These are phyloP conservation scores for Sphagnum fallax DNA, from an alignment of 228 moss, liverwort and hornwort genomes.

Conservation along the genomic window DNA sequence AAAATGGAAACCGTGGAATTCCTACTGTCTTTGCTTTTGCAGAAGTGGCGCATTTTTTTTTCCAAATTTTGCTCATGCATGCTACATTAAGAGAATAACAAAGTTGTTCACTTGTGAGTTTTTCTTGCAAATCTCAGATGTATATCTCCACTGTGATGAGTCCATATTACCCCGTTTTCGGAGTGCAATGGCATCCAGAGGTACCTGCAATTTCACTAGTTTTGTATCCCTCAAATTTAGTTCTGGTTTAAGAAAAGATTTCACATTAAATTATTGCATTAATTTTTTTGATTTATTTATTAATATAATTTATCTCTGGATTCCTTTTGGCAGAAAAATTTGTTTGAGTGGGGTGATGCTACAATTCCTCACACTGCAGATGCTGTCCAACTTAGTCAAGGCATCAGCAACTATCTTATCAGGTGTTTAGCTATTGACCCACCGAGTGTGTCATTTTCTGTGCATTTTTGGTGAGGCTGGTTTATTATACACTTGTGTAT, in stretches of 20 bases:
- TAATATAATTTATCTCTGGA: too few relatives aligned
- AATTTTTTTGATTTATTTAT: not conserved
- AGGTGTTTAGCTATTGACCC: constrained; percentile 21
- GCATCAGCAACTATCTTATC: constrained; percentile 64
- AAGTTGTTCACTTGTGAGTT: too few relatives aligned
- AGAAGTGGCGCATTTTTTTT: too few relatives aligned
- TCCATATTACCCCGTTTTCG: constrained; percentile 65
- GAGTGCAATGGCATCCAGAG: constrained; percentile 94
- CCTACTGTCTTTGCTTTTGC: too few relatives aligned
- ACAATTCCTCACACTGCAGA: constrained; percentile 51
- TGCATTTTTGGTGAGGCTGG: not conserved
- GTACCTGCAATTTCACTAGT: constrained; percentile 16
- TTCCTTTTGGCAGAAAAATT: constrained; percentile 58
- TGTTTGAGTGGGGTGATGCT: constrained; percentile 76
- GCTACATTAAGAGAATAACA: too few relatives aligned
- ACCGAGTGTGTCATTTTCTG: not conserved
- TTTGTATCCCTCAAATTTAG: too few relatives aligned
- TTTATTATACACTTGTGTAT: too few relatives aligned
- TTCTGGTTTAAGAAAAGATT: too few relatives aligned
- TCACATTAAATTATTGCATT: too few relatives aligned
- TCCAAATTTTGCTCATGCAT: too few relatives aligned
- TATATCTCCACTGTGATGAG: constrained; percentile 83
- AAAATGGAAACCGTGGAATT: too few relatives aligned
- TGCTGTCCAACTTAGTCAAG: constrained; percentile 63
- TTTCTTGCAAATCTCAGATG: constrained; percentile 16